phyloP scores from a whole-genome alignment of 75 land plant genomes.

The Cupressus sempervirens region DNA sequence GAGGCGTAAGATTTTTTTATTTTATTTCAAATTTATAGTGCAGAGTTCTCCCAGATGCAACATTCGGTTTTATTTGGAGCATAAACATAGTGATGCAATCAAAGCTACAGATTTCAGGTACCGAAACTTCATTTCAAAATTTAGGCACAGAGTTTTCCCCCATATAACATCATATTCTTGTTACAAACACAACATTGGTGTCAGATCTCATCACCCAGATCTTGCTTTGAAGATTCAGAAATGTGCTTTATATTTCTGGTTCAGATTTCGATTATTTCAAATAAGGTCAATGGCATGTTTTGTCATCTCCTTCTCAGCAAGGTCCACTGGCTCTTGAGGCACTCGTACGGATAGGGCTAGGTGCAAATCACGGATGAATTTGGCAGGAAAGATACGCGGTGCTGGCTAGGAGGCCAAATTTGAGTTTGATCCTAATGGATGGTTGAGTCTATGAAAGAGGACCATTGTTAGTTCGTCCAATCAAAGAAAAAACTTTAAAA shows the following conservation, averaged over 20 bases:
- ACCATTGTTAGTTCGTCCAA: neutral
- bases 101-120: neutral
- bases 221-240: neutral
- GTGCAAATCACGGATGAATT: neutral
- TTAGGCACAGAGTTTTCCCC: neutral
- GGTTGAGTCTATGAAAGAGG: neutral
- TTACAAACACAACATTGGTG: neutral
- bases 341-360: neutral
- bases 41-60: neutral
- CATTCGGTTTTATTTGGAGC: neutral
- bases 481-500: neutral
- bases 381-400: neutral
- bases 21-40: neutral
- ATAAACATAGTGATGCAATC: neutral
- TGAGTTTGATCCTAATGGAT: neutral
- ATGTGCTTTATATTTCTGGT: neutral
- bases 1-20: neutral
- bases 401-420: neutral
- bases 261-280: neutral
- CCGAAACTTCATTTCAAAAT: neutral
- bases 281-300: neutral
- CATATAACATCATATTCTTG: neutral
- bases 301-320: neutral
- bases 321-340: neutral
- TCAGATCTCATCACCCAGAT: neutral